Base-by-base conservation (phyloP, 2,329 filamentous ascomycete genomes). In the Colletotrichum sansevieriae region DNA sequence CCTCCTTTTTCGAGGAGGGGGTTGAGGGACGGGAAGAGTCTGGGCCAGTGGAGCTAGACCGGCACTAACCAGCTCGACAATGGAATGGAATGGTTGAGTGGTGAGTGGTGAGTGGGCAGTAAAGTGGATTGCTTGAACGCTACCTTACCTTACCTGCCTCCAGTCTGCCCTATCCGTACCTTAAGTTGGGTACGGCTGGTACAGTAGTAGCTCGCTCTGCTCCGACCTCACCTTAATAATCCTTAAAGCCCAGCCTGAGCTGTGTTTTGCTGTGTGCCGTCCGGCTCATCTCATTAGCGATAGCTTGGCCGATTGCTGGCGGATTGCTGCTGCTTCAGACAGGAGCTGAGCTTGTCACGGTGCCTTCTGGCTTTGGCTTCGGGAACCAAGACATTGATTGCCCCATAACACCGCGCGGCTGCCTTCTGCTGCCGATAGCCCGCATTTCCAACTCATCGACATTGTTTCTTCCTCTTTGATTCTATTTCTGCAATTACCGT, bases 221-320 rank as follows among this genome's bases (percentile, higher is more conserved):
- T 52, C 35, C 54, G 54, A 54, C 46, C 55, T 54, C n/a, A 61
- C 65, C 60, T 68, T 68, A 68, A 64, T 62, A 62, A 62, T 60
- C 57, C 44, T 60, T n/a, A 60, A 44, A 51, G 46, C 57, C 57
- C 44, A 47, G 44, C 33, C 52, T 33, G 29, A 29, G 29, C 4
- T 29, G 29, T 29, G 7, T 39, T 39, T 39, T 39, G 11, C 37
- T 44, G 29, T 59, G 39, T 33, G 25, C 56, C n/a, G 39, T n/a
- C 41, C 18, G 25, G 25, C 52, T 55, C 52, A 6, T 55, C 52
- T 55, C 52, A 55, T 37, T 3, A 55, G 22, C 52, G 33, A 20
- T 39, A 60, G 44, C 57, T 60, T 18, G 18, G 18, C 18, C 18
- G 18, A 18, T 18, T 18, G 18, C 49, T 29, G 57, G 57, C 57